These are phyloP conservation scores for Kuraishia capsulata DNA, from an alignment of 805 yeast species.

Conservation along the genomic window DNA sequence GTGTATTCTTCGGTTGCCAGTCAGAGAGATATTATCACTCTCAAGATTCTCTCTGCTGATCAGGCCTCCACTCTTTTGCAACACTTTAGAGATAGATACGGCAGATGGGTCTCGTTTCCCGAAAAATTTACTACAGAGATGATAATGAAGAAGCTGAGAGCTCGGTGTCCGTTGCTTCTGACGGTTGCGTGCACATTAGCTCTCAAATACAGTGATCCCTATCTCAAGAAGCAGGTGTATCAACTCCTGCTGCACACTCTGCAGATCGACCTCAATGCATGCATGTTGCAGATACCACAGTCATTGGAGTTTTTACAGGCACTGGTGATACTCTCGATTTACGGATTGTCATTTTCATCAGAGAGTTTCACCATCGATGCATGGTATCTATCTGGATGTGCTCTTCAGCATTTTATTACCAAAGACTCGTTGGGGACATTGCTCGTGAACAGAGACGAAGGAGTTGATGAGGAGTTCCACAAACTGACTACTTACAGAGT, in stretches of 20 bases:
- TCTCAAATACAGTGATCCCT: slow-evolving; percentile 37
- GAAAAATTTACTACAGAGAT: slow-evolving; percentile 35
- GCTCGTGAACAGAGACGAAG: slow-evolving; percentile 9
- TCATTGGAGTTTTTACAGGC: slow-evolving; percentile 58
- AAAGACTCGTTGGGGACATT: slow-evolving; percentile 36
- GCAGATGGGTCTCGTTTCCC: slow-evolving; percentile 74
- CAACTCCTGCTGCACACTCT: slow-evolving; percentile 35
- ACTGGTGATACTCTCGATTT: slow-evolving; percentile 53
- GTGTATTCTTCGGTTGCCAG: slow-evolving; percentile 6
- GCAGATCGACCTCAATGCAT: slow-evolving; percentile 36
- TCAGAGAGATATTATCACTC: slow-evolving; percentile 38
- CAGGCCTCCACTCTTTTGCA: slow-evolving; percentile 43
- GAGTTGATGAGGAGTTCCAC: slow-evolving; percentile 33
- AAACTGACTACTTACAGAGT: slow-evolving; percentile 50
- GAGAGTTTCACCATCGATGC: slow-evolving; percentile 49
- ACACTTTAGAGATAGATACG: slow-evolving; percentile 57
- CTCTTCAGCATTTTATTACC: slow-evolving; percentile 52
- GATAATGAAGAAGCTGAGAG: slow-evolving; percentile 38
- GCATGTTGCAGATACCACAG: slow-evolving; percentile 32
- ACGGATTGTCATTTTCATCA: slow-evolving; percentile 52
- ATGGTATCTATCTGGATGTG: slow-evolving; percentile 61
- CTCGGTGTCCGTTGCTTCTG: slow-evolving; percentile 51
- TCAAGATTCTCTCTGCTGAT: slow-evolving; percentile 35
- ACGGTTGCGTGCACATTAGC: slow-evolving; percentile 60
- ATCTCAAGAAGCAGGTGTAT: slow-evolving; percentile 30